These are phyloP conservation scores for Bonia amplexicaulis DNA, from an alignment of 176 grass and related monocot genomes.

Conservation along the genomic window DNA sequence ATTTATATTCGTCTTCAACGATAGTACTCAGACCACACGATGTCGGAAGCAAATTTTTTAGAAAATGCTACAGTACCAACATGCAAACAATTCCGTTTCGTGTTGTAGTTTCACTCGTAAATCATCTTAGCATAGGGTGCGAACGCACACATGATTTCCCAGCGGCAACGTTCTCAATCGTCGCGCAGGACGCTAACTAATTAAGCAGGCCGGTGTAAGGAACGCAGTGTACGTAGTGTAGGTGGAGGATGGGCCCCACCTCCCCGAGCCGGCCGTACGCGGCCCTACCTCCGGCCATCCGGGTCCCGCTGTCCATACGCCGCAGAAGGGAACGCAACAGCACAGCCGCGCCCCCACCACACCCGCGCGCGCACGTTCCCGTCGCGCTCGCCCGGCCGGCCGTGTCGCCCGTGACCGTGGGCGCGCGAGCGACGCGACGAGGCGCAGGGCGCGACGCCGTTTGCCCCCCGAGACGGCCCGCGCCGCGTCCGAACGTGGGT, in stretches of 20 bases:
- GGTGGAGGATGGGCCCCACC: constrained; percentile 4
- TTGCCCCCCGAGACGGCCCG: not conserved
- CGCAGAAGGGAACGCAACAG: not conserved
- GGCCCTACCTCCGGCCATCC: not conserved
- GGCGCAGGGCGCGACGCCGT: not conserved
- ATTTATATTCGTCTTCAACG: too few relatives aligned
- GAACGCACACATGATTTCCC: not conserved
- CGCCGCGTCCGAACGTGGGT: constrained; percentile 2
- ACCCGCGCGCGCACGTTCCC: constrained; percentile 18
- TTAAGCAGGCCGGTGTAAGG: constrained; percentile 6
- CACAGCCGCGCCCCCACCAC: constrained; percentile 7
- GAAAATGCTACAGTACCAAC: too few relatives aligned
- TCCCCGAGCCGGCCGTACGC: not conserved
- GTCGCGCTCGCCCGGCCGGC: constrained; percentile 42
- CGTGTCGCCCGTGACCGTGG: not conserved
- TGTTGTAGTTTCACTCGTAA: not conserved
- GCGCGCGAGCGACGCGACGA: too few relatives aligned
- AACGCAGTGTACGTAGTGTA: constrained; percentile 20
- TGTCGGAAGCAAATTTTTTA: too few relatives aligned
- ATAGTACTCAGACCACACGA: too few relatives aligned
- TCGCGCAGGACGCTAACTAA: not conserved
- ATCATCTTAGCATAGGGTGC: not conserved
- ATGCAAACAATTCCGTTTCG: not conserved
- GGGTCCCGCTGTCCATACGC: constrained; percentile 30
- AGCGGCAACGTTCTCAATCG: not conserved